phyloP scores from a whole-genome alignment of 73 alveolate species.

The Paramecium sexaurelia region DNA sequence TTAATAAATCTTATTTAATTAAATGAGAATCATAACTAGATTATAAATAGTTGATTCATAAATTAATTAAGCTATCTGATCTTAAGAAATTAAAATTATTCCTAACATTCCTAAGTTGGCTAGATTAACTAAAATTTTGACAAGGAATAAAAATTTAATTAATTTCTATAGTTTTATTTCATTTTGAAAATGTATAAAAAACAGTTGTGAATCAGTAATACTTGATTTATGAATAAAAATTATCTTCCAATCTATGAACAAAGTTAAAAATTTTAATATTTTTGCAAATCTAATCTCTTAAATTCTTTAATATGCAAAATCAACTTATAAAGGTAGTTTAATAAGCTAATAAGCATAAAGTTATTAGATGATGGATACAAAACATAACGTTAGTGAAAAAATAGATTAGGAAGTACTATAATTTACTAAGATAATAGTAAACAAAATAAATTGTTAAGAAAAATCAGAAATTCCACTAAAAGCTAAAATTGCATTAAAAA shows the following conservation, averaged over 20 bases:
- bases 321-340: neutral
- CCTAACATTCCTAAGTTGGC: neutral
- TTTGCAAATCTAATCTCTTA: neutral
- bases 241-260: neutral
- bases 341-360: neutral
- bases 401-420: neutral
- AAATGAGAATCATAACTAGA: neutral
- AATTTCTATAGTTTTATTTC: neutral
- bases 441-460: neutral
- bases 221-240: neutral
- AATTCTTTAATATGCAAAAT: neutral
- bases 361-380: neutral
- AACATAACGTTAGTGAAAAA: neutral
- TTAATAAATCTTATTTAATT: neutral
- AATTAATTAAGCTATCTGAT: neutral
- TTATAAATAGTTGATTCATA: neutral
- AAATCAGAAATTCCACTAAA: neutral
- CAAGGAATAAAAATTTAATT: neutral
- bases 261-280: neutral
- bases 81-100: neutral
- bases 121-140: neutral
- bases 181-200: neutral
- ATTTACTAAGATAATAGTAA: neutral
- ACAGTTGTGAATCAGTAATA: neutral
- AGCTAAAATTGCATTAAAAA: neutral